Conservation (phyloP, 192 early-diverging fungal species). For the Kappamyces sp. region DNA sequence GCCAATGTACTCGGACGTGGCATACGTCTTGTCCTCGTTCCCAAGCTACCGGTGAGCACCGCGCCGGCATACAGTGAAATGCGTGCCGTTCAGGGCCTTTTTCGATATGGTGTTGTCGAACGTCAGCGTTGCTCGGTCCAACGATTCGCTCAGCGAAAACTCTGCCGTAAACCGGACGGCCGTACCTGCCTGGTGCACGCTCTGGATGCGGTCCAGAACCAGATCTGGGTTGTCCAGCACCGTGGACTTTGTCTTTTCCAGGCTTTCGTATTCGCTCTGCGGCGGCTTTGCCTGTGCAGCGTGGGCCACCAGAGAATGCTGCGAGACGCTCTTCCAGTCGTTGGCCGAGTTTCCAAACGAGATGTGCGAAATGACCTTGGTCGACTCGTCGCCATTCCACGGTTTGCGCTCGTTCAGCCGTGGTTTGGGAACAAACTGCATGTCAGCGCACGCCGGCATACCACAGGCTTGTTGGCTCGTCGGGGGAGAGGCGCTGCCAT, state of each 20-base stretch:
- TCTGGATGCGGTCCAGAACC: not conserved
- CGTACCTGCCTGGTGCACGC: slow-evolving; percentile 9
- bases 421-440: slow-evolving; percentile 2
- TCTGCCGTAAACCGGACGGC: not conserved
- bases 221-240: slow-evolving; percentile 17
- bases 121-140: slow-evolving; percentile 9
- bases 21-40: not conserved
- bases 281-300: not conserved
- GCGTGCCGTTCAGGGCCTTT: slow-evolving; percentile 6
- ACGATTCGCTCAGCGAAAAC: not conserved
- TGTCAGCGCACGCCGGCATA: not conserved
- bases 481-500: not conserved
- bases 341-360: not conserved
- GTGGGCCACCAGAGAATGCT: slow-evolving; percentile 2
- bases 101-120: slow-evolving; percentile 8
- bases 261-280: slow-evolving; percentile 8
- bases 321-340: slow-evolving; percentile 13
- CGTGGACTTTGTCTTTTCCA: slow-evolving; percentile 13
- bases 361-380: slow-evolving; percentile 5
- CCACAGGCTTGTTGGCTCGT: slow-evolving; percentile 1
- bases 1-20: slow-evolving; percentile 3
- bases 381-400: not conserved
- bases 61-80: not conserved
- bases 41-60: not conserved
- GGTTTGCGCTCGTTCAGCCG: slow-evolving; percentile 2